Evolutionary conservation across 352 stramenopile species (phyloP).

Genomic region (Globisporangium camurandrum): DNA sequence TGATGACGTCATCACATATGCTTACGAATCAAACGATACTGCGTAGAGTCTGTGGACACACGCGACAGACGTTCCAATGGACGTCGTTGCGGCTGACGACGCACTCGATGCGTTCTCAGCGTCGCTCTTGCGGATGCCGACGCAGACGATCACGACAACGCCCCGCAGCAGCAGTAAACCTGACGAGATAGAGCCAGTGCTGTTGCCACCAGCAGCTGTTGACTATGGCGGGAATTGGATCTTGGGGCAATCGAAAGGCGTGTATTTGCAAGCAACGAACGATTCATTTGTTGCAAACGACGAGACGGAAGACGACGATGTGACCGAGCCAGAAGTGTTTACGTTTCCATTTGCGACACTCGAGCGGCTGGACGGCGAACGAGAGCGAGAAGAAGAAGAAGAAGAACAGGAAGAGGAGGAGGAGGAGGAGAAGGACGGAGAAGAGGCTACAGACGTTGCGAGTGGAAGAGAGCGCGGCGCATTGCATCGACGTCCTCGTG

Average conservation of each 20-base stretch:
- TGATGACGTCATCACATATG: too few species aligned
- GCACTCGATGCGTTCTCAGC: constrained; percentile 59
- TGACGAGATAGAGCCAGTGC: constrained; percentile 10
- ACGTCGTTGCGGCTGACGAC: constrained; percentile 52
- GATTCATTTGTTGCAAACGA: constrained; percentile 61
- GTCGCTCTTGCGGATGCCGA: constrained; percentile 60
- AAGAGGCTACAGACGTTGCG: constrained; percentile 1
- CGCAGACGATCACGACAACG: constrained; percentile 68
- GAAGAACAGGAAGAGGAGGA: neutral
- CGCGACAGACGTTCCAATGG: constrained; percentile 23
- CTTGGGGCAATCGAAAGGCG: constrained; percentile 64
- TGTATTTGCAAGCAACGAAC: constrained; percentile 65
- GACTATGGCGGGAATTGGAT: constrained; percentile 78
- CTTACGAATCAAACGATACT: too few species aligned
- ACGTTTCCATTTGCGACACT: constrained; percentile 36
- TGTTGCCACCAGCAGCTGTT: constrained; percentile 8
- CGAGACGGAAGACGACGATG: constrained; percentile 60
- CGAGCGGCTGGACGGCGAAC: constrained; percentile 13
- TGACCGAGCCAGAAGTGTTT: constrained; percentile 32
- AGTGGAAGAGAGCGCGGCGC: neutral
- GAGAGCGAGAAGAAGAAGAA: constrained; percentile 4
- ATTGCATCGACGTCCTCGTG: neutral
- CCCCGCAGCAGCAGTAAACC: constrained; percentile 20
- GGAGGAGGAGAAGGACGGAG: constrained; percentile 6
- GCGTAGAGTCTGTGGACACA: constrained; percentile 36